Base-by-base conservation (phyloP, 805 yeast genomes). In the Limtongia smithiae region DNA sequence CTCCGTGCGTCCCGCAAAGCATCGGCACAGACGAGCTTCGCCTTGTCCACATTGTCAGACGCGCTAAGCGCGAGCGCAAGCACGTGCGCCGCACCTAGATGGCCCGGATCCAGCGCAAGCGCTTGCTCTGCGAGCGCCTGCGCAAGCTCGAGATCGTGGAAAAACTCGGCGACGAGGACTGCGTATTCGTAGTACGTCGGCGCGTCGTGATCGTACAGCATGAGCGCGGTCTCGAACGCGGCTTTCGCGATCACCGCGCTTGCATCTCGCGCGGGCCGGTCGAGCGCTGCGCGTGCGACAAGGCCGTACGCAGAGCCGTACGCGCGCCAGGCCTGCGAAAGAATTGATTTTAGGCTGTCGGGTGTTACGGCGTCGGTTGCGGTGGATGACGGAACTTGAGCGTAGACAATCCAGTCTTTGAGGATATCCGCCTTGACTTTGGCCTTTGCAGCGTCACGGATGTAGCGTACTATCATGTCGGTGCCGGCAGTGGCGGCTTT, bases 1-100 rank as follows among this genome's bases (percentile, higher is more conserved):
- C 30, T 50, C 11, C n/a, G 32, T 6, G 45, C 35, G 24, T 33
- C 34, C 9, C 35, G 41, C 12, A 46, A 27, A 3, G 49, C 56
- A 18, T 15, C 33, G 8, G 32, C 27, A 20, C 49, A 48, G 6
- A 51, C 47, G 34, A 31, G 28, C 25, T 39, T 44, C 9, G 58
- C 56, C 35, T 51, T 50, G 8, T 25, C 42, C 24, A 30, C 35
- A 17, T 38, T 32, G 15, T 48, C 47, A 3, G 33, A 3, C 4
- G 50, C 48, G 9, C 57, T 45, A 11, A 54, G 38, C 5, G 38
- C 31, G 12, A 54, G 43, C 15, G 57, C 48, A 7, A 50, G 37
- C 9, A 54, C 35, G 46, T 54, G 58, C n/a, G 55, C 37, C 12
- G 50, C 47, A 3, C 52, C 46, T 11, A 54, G 44, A n/a, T 51